These are phyloP conservation scores for Aegilops bicornis DNA, from an alignment of 176 grass and related monocot genomes.

Conservation along the genomic window DNA sequence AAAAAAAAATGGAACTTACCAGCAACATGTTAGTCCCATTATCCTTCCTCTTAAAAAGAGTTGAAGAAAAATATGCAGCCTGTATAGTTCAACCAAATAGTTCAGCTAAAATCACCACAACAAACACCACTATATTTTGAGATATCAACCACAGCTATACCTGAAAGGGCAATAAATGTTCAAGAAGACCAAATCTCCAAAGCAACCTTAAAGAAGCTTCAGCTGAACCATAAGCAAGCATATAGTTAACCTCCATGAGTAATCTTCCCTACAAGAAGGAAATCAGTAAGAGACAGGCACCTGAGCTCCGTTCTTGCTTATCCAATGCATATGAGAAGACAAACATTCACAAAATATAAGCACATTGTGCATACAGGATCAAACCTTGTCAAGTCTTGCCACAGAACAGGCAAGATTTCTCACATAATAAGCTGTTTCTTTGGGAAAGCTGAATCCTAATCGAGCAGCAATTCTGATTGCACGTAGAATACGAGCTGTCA, in stretches of 20 bases:
- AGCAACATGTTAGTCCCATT: constrained; percentile 88
- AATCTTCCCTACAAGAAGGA: constrained; percentile 65
- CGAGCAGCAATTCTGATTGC: constrained; percentile 99
- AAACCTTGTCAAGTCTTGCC: constrained; percentile 82
- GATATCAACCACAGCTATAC: constrained; percentile 22
- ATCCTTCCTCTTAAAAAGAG: constrained; percentile 85
- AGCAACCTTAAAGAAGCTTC: constrained; percentile 94
- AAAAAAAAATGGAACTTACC: constrained; percentile 45
- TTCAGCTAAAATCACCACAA: constrained; percentile 27
- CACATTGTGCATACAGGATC: constrained; percentile 17
- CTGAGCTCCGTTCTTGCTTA: background rate
- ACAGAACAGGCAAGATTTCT: constrained; percentile 74
- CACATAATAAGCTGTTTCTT: constrained; percentile 94
- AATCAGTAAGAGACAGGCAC: constrained; percentile 16
- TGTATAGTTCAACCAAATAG: constrained; percentile 37
- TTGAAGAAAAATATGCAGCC: constrained; percentile 93
- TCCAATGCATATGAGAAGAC: constrained; percentile 15
- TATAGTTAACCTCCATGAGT: constrained; percentile 97
- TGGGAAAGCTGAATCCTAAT: constrained; percentile 86
- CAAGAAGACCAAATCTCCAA: constrained; percentile 94
- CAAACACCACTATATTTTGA: constrained; percentile 14
- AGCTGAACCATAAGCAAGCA: constrained; percentile 97
- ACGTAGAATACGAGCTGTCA: constrained; percentile 96
- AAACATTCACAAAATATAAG: constrained; percentile 13
- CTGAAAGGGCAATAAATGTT: constrained; percentile 93